Percentiles rank a stretch among this genome's conserved stretches.
Evolutionary conservation across 2,329 filamentous ascomycete genomes (phyloP).

Genomic region (Ascomycota sp.): DNA sequence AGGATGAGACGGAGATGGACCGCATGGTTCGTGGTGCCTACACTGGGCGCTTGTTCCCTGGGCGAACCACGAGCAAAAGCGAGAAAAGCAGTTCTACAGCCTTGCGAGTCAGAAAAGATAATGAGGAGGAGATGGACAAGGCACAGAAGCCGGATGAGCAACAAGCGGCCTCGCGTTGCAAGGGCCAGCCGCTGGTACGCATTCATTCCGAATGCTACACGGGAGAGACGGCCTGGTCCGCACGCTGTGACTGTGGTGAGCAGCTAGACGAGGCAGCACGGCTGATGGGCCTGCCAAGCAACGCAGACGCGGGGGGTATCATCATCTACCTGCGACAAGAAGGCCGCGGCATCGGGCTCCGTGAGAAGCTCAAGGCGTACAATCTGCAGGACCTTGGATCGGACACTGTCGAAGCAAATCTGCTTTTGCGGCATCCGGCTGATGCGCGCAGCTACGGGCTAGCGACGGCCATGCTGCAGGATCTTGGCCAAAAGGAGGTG

Average conservation of each 20-base stretch:
- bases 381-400: conserved; percentile 91
- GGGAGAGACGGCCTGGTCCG: conserved; percentile 95
- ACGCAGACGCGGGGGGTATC: conserved; percentile 50
- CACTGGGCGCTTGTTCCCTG: conserved; percentile 68
- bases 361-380: conserved; percentile 94
- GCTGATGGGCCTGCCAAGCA: conserved; percentile 59
- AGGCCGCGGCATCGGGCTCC: conserved; percentile 81
- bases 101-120: too few species aligned
- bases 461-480: conserved; percentile 84
- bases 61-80: conserved; percentile 59
- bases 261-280: conserved; percentile 91
- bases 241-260: conserved; percentile 92
- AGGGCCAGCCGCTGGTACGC: conserved; percentile 48
- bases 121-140: too few species aligned
- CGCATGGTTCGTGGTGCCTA: conserved; percentile 92
- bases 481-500: conserved; percentile 63
- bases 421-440: conserved; percentile 76
- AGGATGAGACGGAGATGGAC: conserved; percentile 69
- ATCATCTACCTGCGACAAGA: conserved; percentile 94
- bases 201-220: conserved; percentile 99
- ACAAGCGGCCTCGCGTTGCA: too few species aligned
- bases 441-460: conserved; percentile 89
- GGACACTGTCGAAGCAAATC: conserved; percentile 94
- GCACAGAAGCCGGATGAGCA: too few species aligned
- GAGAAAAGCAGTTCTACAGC: too few species aligned